A percentile compares a stretch with the other conserved stretches of the same genome.
Evolutionary conservation across 2,329 filamentous ascomycete genomes (phyloP).

Genomic region (Talaromyces sp.): DNA sequence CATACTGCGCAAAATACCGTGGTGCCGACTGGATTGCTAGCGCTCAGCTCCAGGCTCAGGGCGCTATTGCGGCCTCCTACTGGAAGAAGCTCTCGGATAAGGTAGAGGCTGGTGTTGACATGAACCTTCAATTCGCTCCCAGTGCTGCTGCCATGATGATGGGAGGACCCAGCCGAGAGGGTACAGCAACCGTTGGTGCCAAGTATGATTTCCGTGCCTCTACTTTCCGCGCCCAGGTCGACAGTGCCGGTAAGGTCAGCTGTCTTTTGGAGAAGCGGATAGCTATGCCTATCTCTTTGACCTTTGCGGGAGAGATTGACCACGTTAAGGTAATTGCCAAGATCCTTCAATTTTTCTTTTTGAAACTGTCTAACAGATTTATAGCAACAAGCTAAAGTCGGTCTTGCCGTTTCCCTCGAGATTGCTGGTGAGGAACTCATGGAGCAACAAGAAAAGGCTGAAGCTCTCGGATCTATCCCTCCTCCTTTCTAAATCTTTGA

Average conservation of each 20-base stretch:
- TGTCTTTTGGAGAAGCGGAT: conserved; percentile 94
- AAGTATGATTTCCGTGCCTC: conserved; percentile 98
- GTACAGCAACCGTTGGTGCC: conserved; percentile 83
- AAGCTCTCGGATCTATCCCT: conserved; percentile 43
- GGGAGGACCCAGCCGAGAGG: conserved; percentile 78
- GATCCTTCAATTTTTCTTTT: conserved; percentile 23
- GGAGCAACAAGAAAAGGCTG: conserved; percentile 68
- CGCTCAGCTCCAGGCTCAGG: conserved; percentile 83
- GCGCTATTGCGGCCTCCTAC: conserved; percentile 85
- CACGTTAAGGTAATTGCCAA: conserved; percentile 74
- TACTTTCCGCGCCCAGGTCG: conserved; percentile 91
- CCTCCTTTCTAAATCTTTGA: conserved; percentile 47
- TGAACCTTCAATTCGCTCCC: conserved; percentile 78
- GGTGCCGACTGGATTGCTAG: conserved; percentile 88
- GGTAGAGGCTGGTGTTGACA: conserved; percentile 92
- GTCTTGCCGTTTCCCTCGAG: conserved; percentile 89
- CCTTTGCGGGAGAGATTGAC: conserved; percentile 94
- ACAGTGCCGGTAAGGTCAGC: conserved; percentile 90
- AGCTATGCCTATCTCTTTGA: conserved; percentile 85
- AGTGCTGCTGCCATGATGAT: conserved; percentile 65
- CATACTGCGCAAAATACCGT: conserved; percentile 91
- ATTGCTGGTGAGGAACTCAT: conserved; percentile 79
- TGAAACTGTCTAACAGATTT: conserved; percentile 4
- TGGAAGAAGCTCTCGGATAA: conserved; percentile 91
- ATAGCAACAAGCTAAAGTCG: conserved; percentile 92